Base-by-base conservation (phyloP, 2,329 filamentous ascomycete species). In the Verticillium zaregamsianum region DNA sequence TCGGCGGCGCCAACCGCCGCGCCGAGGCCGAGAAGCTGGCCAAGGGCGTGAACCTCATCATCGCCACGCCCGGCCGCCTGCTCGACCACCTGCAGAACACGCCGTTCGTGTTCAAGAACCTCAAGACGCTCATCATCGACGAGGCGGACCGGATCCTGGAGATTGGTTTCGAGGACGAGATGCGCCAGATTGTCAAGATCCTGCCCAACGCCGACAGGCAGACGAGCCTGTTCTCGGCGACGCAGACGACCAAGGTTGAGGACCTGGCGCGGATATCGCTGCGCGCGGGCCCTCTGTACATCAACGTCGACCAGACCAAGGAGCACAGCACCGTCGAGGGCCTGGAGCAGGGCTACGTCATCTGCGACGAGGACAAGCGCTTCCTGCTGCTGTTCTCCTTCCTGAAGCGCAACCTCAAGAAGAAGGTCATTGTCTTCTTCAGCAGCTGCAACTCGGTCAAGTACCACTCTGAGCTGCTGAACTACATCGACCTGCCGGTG, bases 341-440 rank as follows among this genome's bases (percentile, higher is more conserved):
- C 12, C 81, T 99, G 12, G 94, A 99, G 76, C 95, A 99, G 77
- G 95, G 95, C 61, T 99, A 97, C 73, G 91, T 97, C 23, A 82
- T 97, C 62, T 97, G 93, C 77, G 93, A 97, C 63, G 90, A 92
- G 5, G 93, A 98, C 76, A 93, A 94, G 78, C 90, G 95, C 28
- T 99, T 99, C 81, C 82, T 96, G 39, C 82, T 99, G 25, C 86
- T 99, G 28, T 98, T 96, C 80, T 94, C 92, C 0, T 97, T 99
- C 80, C 81, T 99, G 57, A 95, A 96, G 79, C 88, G 90, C 68
- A 92, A 96, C 78, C 82, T 90, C 61, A 94, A 93, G 83, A 97
- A 97, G 77, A 98, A 98, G 84, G 90, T 97, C 65, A 97, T 98
- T 73, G 93, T 98, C 64, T 98, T 98, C 82, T 93, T 97, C 78